These are phyloP conservation scores for Zasmidium citrigriseum DNA, from an alignment of 2,329 filamentous ascomycete genomes.

Conservation along the genomic window DNA sequence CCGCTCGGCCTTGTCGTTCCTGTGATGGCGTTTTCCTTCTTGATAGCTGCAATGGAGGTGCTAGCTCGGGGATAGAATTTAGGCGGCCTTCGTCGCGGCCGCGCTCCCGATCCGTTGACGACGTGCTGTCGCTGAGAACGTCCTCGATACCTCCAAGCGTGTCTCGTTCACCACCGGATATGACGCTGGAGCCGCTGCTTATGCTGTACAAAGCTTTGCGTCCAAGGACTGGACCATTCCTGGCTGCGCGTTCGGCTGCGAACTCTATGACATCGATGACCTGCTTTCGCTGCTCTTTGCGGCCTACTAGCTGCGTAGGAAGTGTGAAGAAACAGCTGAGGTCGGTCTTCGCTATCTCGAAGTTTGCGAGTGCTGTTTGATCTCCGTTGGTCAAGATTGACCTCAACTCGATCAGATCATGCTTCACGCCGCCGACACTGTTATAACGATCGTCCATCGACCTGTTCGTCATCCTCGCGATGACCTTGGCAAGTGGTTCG, in stretches of 20 bases:
- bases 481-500: slow-evolving; percentile 76
- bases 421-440: slow-evolving; percentile 80
- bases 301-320: slow-evolving; percentile 78
- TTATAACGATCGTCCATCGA: slow-evolving; percentile 86
- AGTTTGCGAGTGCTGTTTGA: slow-evolving; percentile 67
- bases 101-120: slow-evolving; percentile 45
- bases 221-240: slow-evolving; percentile 28
- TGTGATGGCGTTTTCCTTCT: slow-evolving; percentile 11
- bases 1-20: slow-evolving; percentile 12
- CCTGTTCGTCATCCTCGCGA: slow-evolving; percentile 91
- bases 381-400: slow-evolving; percentile 76
- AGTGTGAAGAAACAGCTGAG: slow-evolving; percentile 91
- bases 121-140: slow-evolving; percentile 50
- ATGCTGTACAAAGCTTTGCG: slow-evolving; percentile 49
- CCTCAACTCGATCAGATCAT: slow-evolving; percentile 75
- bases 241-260: slow-evolving; percentile 65
- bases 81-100: slow-evolving; percentile 50
- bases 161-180: slow-evolving; percentile 33
- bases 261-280: slow-evolving; percentile 76
- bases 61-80: slow-evolving; percentile 36
- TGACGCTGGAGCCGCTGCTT: slow-evolving; percentile 47
- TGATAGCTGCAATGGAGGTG: slow-evolving; percentile 20
- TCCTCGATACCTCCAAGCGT: slow-evolving; percentile 24
- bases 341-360: slow-evolving; percentile 78
- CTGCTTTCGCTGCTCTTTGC: slow-evolving; percentile 68